Conservation (phyloP, 768 basidiomycete genomes). For the Pleurotus citrinopileatus region DNA sequence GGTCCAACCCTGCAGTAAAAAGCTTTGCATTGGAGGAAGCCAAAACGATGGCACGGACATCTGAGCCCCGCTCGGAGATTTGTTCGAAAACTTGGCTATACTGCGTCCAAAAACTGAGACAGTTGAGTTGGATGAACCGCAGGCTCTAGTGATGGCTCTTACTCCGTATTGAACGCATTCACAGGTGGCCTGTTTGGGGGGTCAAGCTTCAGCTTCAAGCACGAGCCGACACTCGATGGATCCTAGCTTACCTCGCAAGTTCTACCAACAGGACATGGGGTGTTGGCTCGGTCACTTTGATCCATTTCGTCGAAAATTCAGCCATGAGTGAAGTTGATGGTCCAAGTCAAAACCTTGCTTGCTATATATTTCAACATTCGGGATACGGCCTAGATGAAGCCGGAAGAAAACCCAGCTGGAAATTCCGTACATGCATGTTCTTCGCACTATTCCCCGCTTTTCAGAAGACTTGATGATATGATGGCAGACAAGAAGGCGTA, state of each 20-base stretch:
- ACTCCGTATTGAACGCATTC: conserved; percentile 63
- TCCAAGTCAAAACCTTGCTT: no score
- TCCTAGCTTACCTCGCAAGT: conserved; percentile 41
- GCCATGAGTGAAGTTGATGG: no score
- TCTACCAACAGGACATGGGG: conserved; percentile 45
- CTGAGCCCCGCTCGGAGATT: conserved; percentile 43
- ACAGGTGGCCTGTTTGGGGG: conserved; percentile 48
- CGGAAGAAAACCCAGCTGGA: no score
- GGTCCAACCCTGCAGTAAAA: conserved; percentile 83
- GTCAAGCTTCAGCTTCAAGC: background rate
- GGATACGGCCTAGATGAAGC: no score
- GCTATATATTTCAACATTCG: no score
- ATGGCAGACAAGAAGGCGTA: no score
- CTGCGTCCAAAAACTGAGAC: conserved; percentile 67
- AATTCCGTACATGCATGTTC: no score
- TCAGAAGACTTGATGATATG: no score
- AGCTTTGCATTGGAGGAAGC: conserved; percentile 67
- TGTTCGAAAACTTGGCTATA: conserved; percentile 60
- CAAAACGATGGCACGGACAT: conserved; percentile 71
- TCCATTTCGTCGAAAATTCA: conserved; percentile 38
- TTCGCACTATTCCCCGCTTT: no score
- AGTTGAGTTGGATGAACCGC: background rate
- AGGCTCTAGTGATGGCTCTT: background rate
- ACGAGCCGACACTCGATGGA: no score
- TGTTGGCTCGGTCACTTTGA: conserved; percentile 44